phyloP scores from a whole-genome alignment of 2,329 filamentous ascomycete species.

The Metarhizium rileyi region DNA sequence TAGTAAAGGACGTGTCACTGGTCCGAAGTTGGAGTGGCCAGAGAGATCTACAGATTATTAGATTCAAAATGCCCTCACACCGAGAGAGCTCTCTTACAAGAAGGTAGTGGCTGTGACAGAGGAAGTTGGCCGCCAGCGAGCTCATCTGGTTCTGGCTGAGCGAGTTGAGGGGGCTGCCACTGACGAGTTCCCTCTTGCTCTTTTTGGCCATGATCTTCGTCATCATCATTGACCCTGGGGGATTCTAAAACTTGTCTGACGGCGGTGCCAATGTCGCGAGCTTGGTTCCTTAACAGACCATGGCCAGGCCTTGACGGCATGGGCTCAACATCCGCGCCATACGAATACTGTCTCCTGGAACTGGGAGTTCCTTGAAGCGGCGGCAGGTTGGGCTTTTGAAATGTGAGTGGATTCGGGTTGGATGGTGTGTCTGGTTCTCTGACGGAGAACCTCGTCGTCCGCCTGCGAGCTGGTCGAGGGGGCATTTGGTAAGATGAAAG shows the following conservation, averaged over 20 bases:
- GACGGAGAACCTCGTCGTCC: constrained; percentile 5
- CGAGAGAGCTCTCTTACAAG: not conserved
- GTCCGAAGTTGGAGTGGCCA: not conserved
- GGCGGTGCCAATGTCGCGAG: constrained; percentile 18
- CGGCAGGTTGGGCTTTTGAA: constrained; percentile 18
- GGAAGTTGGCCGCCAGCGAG: constrained; percentile 7
- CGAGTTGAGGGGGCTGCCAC: not conserved
- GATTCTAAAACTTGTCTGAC: constrained; percentile 18
- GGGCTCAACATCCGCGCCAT: constrained; percentile 28
- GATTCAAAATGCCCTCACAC: not conserved
- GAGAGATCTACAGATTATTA: constrained; percentile 6
- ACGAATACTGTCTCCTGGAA: constrained; percentile 27
- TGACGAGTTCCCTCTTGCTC: not conserved
- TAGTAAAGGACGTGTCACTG: not conserved
- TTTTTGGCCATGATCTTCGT: constrained; percentile 6
- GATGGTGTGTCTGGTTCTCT: constrained; percentile 7
- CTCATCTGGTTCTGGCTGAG: constrained; percentile 13
- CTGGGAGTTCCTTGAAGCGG: constrained; percentile 23
- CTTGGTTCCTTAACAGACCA: constrained; percentile 9
- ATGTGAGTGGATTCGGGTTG: constrained; percentile 3
- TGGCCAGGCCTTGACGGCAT: constrained; percentile 13
- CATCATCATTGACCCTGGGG: constrained; percentile 5
- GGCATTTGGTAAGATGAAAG: constrained; percentile 9
- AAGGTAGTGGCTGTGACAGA: not conserved
- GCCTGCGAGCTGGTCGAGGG: constrained; percentile 7